These are phyloP conservation scores for Inonotus hispidus DNA, from an alignment of 1,284 basidiomycete genomes.

Conservation along the genomic window DNA sequence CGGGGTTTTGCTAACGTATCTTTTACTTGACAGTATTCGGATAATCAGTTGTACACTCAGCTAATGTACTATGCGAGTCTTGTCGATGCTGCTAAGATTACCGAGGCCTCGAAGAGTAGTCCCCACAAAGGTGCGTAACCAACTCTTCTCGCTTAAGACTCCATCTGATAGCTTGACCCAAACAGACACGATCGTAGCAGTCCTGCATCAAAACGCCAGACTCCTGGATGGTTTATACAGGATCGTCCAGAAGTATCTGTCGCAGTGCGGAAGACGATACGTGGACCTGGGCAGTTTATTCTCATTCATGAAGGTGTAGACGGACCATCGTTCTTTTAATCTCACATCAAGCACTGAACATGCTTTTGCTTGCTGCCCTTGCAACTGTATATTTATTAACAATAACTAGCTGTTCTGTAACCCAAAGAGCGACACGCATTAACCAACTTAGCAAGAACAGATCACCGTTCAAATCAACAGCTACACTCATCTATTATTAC, in stretches of 20 bases:
- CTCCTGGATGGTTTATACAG: conserved; percentile 49
- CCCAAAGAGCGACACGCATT: conserved; percentile 1
- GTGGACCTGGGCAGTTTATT: conserved; percentile 77
- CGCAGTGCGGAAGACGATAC: conserved; percentile 82
- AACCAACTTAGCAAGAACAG: background rate
- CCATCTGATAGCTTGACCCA: background rate
- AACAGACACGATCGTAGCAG: conserved; percentile 50
- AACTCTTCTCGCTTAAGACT: background rate
- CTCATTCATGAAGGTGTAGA: conserved; percentile 63
- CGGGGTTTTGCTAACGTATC: background rate
- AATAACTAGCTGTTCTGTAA: conserved; percentile 3
- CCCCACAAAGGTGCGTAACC: conserved; percentile 42
- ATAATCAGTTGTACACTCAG: conserved; percentile 81
- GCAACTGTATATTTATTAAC: conserved; percentile 15
- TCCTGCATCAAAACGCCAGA: conserved; percentile 44
- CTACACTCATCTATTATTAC: too few species aligned
- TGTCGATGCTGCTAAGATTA: conserved; percentile 69
- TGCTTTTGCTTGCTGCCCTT: background rate
- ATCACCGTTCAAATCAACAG: conserved; percentile 5
- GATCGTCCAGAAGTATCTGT: conserved; percentile 73
- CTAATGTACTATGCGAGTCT: conserved; percentile 75
- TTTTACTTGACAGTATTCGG: conserved; percentile 64
- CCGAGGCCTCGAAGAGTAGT: conserved; percentile 44
- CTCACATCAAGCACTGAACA: background rate
- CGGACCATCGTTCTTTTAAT: background rate